These are phyloP conservation scores for Botrytis hyacinthi DNA, from an alignment of 2,329 filamentous ascomycete species.

Conservation along the genomic window DNA sequence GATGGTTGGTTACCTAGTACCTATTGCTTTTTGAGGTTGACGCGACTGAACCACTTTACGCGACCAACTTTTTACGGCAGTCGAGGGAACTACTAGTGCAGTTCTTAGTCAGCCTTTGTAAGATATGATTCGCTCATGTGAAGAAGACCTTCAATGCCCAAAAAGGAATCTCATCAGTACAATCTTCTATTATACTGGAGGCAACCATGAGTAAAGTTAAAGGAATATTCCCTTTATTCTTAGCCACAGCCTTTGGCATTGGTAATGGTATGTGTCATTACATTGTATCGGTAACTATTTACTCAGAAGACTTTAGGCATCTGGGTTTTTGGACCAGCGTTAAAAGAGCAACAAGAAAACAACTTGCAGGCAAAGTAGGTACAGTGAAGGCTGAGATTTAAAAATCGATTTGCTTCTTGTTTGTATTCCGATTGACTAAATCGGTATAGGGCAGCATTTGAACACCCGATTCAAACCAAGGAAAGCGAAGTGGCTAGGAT, in stretches of 20 bases:
- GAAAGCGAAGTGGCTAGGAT: slow-evolving; percentile 22
- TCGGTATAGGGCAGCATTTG: slow-evolving; percentile 25
- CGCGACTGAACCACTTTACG: slow-evolving; percentile 21
- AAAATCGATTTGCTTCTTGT: background rate
- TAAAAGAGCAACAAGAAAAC: slow-evolving; percentile 34
- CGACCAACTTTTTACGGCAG: slow-evolving; percentile 16
- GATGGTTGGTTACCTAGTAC: background rate
- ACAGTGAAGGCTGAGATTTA: background rate
- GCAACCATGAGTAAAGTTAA: slow-evolving; percentile 35
- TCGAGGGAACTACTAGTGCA: background rate
- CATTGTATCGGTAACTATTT: background rate
- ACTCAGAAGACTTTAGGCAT: slow-evolving; percentile 27
- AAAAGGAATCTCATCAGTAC: background rate
- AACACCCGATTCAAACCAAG: slow-evolving; percentile 19
- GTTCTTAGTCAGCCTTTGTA: background rate
- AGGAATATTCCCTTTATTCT: slow-evolving; percentile 33
- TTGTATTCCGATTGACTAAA: slow-evolving; percentile 20
- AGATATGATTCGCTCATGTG: background rate
- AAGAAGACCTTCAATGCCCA: background rate
- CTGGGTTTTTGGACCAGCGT: slow-evolving; percentile 36
- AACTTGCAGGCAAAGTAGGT: slow-evolving; percentile 28
- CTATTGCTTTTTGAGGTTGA: slow-evolving; percentile 18
- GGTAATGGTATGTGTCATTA: slow-evolving; percentile 33
- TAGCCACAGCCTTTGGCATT: slow-evolving; percentile 36
- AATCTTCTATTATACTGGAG: background rate